Percentiles rank a stretch among this genome's conserved stretches.
Evolutionary conservation across 805 yeast species (phyloP).

Genomic region (Yarrowia bubula): DNA sequence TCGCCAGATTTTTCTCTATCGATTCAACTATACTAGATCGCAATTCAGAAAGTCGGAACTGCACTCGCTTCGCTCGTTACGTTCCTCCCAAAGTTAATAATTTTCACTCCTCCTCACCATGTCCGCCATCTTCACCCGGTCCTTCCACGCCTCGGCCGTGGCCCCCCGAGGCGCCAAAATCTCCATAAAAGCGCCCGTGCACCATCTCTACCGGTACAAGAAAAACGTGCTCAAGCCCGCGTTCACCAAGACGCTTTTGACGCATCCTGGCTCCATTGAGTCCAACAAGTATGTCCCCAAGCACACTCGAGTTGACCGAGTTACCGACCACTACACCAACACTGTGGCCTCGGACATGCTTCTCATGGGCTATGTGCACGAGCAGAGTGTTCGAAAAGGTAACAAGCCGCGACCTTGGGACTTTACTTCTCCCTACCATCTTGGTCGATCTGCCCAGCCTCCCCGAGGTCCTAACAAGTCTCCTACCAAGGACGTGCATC

Average conservation of each 20-base stretch:
- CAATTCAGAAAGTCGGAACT: too few species aligned
- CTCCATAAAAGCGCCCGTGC: slow-evolving; percentile 86
- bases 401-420: slow-evolving; percentile 81
- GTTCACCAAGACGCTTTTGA: slow-evolving; percentile 40
- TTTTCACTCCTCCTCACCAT: slow-evolving; percentile 7
- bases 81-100: not conserved
- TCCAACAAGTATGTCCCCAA: slow-evolving; percentile 47
- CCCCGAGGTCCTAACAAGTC: slow-evolving; percentile 76
- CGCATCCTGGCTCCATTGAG: slow-evolving; percentile 66
- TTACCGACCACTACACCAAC: slow-evolving; percentile 70
- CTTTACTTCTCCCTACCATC: slow-evolving; percentile 80
- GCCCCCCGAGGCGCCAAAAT: slow-evolving; percentile 49
- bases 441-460: slow-evolving; percentile 73
- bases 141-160: slow-evolving; percentile 30
- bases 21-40: too few species aligned
- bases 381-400: slow-evolving; percentile 55
- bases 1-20: too few species aligned
- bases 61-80: not conserved
- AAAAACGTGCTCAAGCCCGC: slow-evolving; percentile 45
- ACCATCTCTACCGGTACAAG: slow-evolving; percentile 75
- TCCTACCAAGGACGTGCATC: slow-evolving; percentile 63
- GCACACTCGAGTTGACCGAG: slow-evolving; percentile 58
- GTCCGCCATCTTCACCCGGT: slow-evolving; percentile 26
- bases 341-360: slow-evolving; percentile 75
- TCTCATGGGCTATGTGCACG: slow-evolving; percentile 73